phyloP scores from a whole-genome alignment of 305 asterid genomes.

The Fraxinus nigra region DNA sequence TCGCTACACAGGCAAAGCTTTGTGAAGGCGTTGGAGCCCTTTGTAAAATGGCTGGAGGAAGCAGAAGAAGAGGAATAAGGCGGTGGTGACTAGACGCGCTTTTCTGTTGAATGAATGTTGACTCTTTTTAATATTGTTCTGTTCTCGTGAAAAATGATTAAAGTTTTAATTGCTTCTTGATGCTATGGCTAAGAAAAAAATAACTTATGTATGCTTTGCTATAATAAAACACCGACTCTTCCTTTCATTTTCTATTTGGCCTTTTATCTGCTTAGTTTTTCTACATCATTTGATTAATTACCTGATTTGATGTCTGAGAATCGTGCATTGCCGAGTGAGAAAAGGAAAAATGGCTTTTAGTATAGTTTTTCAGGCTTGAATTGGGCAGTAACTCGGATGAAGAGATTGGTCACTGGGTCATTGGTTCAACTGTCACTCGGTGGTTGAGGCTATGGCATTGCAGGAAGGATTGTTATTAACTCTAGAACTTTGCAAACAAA shows the following conservation, averaged over 20 bases:
- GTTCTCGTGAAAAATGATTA: neutral
- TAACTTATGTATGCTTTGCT: neutral
- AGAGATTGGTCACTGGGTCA: neutral
- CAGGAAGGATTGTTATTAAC: neutral
- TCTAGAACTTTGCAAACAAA: neutral
- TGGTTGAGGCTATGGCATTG: neutral
- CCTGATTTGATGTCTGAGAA: neutral
- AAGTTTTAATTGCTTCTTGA: neutral
- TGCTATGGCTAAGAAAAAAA: neutral
- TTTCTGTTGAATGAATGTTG: neutral
- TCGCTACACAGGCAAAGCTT: slow-evolving; percentile 70
- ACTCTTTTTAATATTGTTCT: neutral
- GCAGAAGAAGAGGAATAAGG: slow-evolving; percentile 94
- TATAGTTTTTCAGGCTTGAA: neutral
- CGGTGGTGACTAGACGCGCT: neutral
- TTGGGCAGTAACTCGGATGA: neutral
- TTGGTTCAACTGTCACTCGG: neutral
- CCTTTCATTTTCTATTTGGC: neutral
- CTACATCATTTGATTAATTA: neutral
- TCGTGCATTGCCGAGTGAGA: neutral
- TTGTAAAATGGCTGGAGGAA: slow-evolving; percentile 96
- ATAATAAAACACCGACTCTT: neutral
- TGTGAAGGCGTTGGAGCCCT: slow-evolving; percentile 93
- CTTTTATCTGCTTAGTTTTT: neutral
- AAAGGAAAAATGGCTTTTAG: neutral